Evolutionary conservation across 768 basidiomycete species (phyloP).

Genomic region (Bullera alba): DNA sequence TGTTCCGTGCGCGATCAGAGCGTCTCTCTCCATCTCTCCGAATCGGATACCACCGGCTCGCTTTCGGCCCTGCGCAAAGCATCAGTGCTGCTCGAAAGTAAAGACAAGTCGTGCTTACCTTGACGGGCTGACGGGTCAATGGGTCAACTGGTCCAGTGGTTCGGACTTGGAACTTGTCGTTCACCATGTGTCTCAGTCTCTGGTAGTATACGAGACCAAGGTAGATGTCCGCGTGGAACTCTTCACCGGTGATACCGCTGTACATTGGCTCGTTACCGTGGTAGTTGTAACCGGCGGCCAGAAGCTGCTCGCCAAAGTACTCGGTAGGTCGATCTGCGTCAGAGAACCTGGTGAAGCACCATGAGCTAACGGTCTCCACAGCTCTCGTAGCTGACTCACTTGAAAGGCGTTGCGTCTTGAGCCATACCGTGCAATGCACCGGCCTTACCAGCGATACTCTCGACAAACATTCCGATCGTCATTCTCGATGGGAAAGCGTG

Average conservation of each 20-base stretch:
- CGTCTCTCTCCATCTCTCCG: slow-evolving; percentile 99
- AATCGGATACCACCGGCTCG: slow-evolving; percentile 98
- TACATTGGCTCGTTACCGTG: slow-evolving; percentile 99
- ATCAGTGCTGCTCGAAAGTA: not conserved
- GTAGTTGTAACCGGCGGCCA: slow-evolving; percentile 93
- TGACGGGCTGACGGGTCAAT: slow-evolving; percentile 91
- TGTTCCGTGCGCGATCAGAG: slow-evolving; percentile 95
- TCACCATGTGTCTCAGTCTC: slow-evolving; percentile 95
- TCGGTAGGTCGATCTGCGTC: slow-evolving; percentile 96
- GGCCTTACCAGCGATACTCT: slow-evolving; percentile 98
- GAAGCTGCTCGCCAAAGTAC: slow-evolving; percentile 92
- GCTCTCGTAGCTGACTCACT: slow-evolving; percentile 56
- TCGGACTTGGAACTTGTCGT: slow-evolving; percentile 99
- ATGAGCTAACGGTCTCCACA: not conserved
- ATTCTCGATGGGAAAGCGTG: slow-evolving; percentile 99
- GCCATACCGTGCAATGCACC: slow-evolving; percentile 97
- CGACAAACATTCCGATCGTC: slow-evolving; percentile 99
- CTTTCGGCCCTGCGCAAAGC: slow-evolving; percentile 71
- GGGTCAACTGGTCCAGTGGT: slow-evolving; percentile 97
- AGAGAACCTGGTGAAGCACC: slow-evolving; percentile 59
- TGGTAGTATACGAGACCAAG: slow-evolving; percentile 98
- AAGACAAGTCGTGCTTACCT: slow-evolving; percentile 53
- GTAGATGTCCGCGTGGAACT: slow-evolving; percentile 98
- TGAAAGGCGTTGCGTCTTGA: slow-evolving; percentile 97
- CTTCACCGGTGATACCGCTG: slow-evolving; percentile 96